Base-by-base conservation (phyloP, 1,139 yeast genomes). In the Sugiyamaella paludigena region DNA sequence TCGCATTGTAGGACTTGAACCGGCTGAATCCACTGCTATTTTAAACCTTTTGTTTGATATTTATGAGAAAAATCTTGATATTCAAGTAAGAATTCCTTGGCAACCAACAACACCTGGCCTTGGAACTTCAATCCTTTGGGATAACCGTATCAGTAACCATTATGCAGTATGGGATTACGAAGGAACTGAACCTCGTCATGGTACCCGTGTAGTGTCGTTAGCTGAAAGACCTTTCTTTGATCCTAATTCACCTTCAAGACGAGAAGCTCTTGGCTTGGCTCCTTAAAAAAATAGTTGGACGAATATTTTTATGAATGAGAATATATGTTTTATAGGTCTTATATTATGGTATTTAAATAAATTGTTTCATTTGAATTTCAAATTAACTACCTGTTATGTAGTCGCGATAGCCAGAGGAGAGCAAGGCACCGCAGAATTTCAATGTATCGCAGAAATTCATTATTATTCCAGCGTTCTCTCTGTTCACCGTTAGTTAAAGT, bases 91-190 rank as follows among this genome's bases (percentile, higher is more conserved):
- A 54, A 80, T 80, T 52, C 69, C 65, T 49, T 81, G 84, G 81
- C 77, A 76, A 53, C 76, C 75, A 32, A 31, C 39, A 11, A 33
- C 31, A 12, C 40, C 40, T 10, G 46, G 46, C 2, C 40, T 34
- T n/a, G 72, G 76, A 45, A 79, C 87, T 5, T 84, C 84, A 30
- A 87, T 81, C 24, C 67, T 82, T 16, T 84, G 89, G 87, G 91
- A 84, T 61, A 84, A 84, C 69, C 77, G 91, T 65, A 70, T 80
- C 60, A 78, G 80, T 15, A 64, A 73, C 36, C 91, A 84, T 66
- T 69, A 83, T 19, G 88, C 89, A 5, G 57, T 67, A 5, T 67
- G 58, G 43, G 46, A 43, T 26, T 43, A 43, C n/a, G 39, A 43
- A 7, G 69, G 68, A 2, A 67, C 62, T 55, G 37, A 43, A 27